Conservation (phyloP, 1,284 basidiomycete species). For the Leccinum insolens region DNA sequence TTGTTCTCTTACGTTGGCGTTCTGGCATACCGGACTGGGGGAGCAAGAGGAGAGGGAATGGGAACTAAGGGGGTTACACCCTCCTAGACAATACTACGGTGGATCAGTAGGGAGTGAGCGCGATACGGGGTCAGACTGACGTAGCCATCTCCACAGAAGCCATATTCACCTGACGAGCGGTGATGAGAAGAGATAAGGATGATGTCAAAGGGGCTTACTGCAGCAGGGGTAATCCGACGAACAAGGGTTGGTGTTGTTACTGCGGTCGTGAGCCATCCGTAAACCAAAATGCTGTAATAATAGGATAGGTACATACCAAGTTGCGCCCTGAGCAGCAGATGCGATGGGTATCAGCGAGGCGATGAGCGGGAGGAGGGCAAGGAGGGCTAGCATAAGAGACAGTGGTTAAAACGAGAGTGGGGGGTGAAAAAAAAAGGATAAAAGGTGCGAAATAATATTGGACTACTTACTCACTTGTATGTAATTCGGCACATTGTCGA, state of each 20-base stretch:
- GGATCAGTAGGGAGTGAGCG: constrained; percentile 8
- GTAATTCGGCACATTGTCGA: neutral
- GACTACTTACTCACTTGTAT: neutral
- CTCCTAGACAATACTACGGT: constrained; percentile 73
- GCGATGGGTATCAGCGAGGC: constrained; percentile 16
- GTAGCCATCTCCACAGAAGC: constrained; percentile 66
- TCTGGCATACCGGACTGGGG: constrained; percentile 73
- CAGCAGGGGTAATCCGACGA: constrained; percentile 68
- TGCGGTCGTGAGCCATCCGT: constrained; percentile 25
- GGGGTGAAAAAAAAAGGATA: neutral
- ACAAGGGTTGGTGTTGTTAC: constrained; percentile 59
- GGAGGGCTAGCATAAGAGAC: constrained; percentile 26
- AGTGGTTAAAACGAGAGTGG: constrained; percentile 22
- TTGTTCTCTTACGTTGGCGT: constrained; percentile 49
- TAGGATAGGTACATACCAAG: constrained; percentile 25
- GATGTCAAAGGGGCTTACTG: constrained; percentile 43
- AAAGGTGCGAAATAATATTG: neutral
- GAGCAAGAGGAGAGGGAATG: constrained; percentile 64
- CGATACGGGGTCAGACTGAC: constrained; percentile 36
- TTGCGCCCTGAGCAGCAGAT: constrained; percentile 28
- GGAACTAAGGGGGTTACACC: constrained; percentile 79
- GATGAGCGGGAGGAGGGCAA: constrained; percentile 23
- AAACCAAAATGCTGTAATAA: neutral
- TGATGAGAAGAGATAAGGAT: constrained; percentile 1
- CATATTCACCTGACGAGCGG: constrained; percentile 60